Base-by-base conservation (phyloP, 345 rosid species). In the Citrus trifoliata region DNA sequence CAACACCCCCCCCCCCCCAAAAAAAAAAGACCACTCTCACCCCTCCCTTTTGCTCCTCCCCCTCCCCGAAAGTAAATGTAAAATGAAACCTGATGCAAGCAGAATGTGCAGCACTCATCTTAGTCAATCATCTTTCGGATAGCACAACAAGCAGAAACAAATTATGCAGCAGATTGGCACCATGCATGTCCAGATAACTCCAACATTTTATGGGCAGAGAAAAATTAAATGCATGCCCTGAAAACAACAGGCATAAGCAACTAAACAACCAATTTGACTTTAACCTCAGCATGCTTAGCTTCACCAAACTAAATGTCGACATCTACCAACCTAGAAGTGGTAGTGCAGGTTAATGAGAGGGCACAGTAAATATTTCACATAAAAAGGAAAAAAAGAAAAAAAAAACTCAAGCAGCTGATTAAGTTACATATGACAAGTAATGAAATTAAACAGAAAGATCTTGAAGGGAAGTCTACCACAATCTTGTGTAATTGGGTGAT, bases 51-150 rank as follows among this genome's bases (percentile, higher is more conserved):
- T 46, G 51, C 51, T 46, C 18, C 4, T 12, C 51, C 51, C 14
- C 27, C 5, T 5, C 5, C 42, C 67, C 38, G 25, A 60, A 24
- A 55, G 48, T 75, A 13, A 61, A 75, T 46, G 27, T 42, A 38
- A 38, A 48, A 6, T 22, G 42, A 61, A 75, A 63, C 60, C n/a
- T 75, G 14, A 75, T 30, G 78, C 48, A 37, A 76, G 63, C 64
- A 28, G 10, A 66, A 51, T 32, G 38, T n/a, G 25, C 62, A 55
- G 18, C 37, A 35, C 37, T 35, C 37, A 35, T 35, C 37, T 35
- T 35, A 35, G 37, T 35, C 66, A 76, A 66, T 22, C 21, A 76
- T 76, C 72, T 58, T 76, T 25, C 12, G 58, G 28, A 67, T 33
- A 58, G 66, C 51, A 13, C 51, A 46, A 46, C 1, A 1, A 13